phyloP scores from a whole-genome alignment of 139 green algal species.

The Chloropicon primus region DNA sequence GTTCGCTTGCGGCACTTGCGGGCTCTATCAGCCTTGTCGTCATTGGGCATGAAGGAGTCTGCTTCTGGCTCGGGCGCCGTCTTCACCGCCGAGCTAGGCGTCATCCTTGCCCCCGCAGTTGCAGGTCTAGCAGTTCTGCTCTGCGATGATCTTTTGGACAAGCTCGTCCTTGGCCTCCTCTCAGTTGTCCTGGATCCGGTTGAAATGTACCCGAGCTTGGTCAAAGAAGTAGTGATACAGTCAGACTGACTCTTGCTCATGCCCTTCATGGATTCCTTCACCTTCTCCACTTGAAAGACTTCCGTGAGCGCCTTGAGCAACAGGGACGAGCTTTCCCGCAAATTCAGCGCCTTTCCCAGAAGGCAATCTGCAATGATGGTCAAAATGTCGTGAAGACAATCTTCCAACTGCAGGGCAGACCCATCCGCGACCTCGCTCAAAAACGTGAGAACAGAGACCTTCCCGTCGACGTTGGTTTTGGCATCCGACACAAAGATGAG shows the following conservation, averaged over 20 bases:
- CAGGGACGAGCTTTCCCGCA: neutral
- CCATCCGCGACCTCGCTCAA: slow-evolving; percentile 15
- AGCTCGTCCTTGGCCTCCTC: neutral
- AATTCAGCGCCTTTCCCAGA: neutral
- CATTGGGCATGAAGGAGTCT: slow-evolving; percentile 22
- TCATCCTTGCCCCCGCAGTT: neutral
- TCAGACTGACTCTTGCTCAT: neutral
- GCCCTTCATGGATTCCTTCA: neutral
- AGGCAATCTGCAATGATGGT: neutral
- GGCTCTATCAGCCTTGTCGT: slow-evolving; percentile 17
- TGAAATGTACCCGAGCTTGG: neutral
- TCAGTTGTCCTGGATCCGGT: no score
- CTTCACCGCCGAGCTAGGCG: neutral
- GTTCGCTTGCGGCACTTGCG: neutral
- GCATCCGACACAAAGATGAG: slow-evolving; percentile 21
- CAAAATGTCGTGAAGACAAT: neutral
- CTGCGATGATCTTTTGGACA: neutral
- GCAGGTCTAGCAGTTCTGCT: neutral
- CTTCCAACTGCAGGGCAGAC: neutral
- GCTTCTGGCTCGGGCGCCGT: slow-evolving; percentile 8
- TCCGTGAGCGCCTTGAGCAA: neutral
- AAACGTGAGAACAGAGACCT: slow-evolving; percentile 20
- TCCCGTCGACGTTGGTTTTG: slow-evolving; percentile 59
- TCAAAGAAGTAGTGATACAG: neutral
- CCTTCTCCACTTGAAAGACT: neutral